Base-by-base conservation (phyloP, 768 basidiomycete genomes). In the Sporobolomyces phaffii region DNA sequence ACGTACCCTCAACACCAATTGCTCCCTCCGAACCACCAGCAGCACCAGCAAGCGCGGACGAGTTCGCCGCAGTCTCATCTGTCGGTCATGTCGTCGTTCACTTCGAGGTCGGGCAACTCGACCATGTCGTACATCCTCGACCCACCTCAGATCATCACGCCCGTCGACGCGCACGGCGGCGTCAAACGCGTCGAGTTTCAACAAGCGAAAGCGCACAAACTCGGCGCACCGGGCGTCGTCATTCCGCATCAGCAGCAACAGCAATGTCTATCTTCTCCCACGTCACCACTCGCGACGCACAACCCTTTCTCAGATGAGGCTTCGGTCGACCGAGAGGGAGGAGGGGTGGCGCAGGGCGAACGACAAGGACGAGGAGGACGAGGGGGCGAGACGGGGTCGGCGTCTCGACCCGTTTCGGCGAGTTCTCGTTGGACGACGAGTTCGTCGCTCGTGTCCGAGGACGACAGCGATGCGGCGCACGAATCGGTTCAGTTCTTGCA, bases 41-140 rank as follows among this genome's bases (percentile, higher is more conserved):
- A n/a, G n/a, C n/a, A n/a, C n/a, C n/a, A n/a, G n/a, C 62, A 62
- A 15, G 58, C 26, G n/a, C 31, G 43, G 20, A 5, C 40, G 9
- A 13, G 49, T 45, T 45, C 54, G 15, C 33, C 70, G 2, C 57
- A 43, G 28, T 58, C 62, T 6, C 68, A 69, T 47, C 43, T 66
- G 1, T 73, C 72, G 18, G 64, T 66, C 43, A 51, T 65, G 38
- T 60, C 58, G 15, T 36, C 53, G 13, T 34, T 52, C 26, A 68
- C 69, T 15, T 31, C 41, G 1, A 60, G 69, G 5, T 68, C 69
- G 2, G 60, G 28, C 31, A 65, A 38, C 26, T 73, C 73, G 52
- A 74, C 74, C 40, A 73, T 75, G 73, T 69, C 68, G 20, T 75
- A 75, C 62, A 73, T 75, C 53, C 72, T 75, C 60, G 75, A 75